Conservation (phyloP, 2,329 filamentous ascomycete genomes). For the Chalaropsis ovoidea region DNA sequence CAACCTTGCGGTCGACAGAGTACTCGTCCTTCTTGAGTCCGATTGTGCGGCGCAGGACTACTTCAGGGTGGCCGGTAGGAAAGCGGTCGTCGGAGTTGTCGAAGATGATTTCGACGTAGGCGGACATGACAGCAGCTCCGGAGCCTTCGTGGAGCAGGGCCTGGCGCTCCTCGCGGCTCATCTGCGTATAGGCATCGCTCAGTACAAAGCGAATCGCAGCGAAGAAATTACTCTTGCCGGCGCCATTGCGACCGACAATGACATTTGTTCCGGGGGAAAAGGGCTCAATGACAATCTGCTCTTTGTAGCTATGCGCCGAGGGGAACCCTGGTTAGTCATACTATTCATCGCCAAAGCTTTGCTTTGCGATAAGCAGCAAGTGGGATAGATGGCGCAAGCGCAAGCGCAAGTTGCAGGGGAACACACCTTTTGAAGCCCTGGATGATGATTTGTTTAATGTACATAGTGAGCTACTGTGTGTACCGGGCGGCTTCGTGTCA, state of each 20-base stretch:
- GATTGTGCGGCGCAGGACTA: slow-evolving; percentile 86
- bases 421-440: slow-evolving; percentile 96
- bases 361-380: neutral
- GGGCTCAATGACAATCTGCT: slow-evolving; percentile 95
- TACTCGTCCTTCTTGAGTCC: slow-evolving; percentile 98
- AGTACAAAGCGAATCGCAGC: slow-evolving; percentile 97
- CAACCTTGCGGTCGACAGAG: slow-evolving; percentile 91
- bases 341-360: neutral
- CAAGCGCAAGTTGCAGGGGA: neutral
- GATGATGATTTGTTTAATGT: slow-evolving; percentile 99
- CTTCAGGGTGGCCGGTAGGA: slow-evolving; percentile 81
- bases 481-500: slow-evolving; percentile 13
- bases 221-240: slow-evolving; percentile 99
- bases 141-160: slow-evolving; percentile 96
- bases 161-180: slow-evolving; percentile 91
- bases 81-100: slow-evolving; percentile 96
- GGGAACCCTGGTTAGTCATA: slow-evolving; percentile 28
- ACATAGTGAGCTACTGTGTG: slow-evolving; percentile 51
- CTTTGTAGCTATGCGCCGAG: slow-evolving; percentile 69
- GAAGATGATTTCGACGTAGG: slow-evolving; percentile 98
- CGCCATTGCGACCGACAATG: slow-evolving; percentile 97
- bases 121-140: slow-evolving; percentile 94
- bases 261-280: slow-evolving; percentile 98
- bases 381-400: slow-evolving; percentile 1
- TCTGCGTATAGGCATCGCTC: slow-evolving; percentile 91